Base-by-base conservation (phyloP, 495 filamentous ascomycete species). In the Penicillium chermesinum region DNA sequence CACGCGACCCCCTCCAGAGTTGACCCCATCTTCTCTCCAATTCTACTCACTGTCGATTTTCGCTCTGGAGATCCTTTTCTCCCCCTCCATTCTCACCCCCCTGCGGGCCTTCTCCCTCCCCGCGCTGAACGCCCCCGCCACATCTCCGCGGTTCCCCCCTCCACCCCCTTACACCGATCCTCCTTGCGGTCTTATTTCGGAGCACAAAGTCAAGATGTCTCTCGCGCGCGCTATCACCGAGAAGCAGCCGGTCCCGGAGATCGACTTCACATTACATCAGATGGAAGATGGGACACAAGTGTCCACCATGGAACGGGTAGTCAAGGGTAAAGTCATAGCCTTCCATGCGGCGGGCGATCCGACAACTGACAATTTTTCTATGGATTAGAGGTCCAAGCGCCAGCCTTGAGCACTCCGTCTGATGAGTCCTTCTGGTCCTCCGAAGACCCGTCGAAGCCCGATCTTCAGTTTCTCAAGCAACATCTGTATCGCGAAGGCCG, bases 401-500 rank as follows among this genome's bases (percentile, higher is more conserved):
- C 93, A 20, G 93, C 93, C 54, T 88, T 95, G 71, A 84, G 84
- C 62, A 86, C 86, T 53, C 93, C 93, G 14, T 85, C 84, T 35
- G 84, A 96, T 66, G 84, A 95, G 39, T 83, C 83, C 63, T 86
- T 89, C 59, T 76, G 74, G 57, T 84, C 88, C 51, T 83, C 87
- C 33, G 80, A 91, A 22, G 86, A 95, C 61, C 84, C 81, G 22
- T 78, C 78, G 55, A 96, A 96, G 73, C 93, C 93, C 34, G 85
- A 97, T 62, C 81, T 98, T 38, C 79, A 83, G 62, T 98, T 91
- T 62, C 81, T 98, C 49, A 98, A 96, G 75, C 89, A 96, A 65
- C 93, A 98, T 65, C 89, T 98, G 66, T 96, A 95, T 70, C 85
- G 93, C 49, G 93, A 98, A 76, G 93, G 93, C 34, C 88, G 93